Conservation (phyloP, 1,284 basidiomycete genomes). For the Phenoliferia sp. region DNA sequence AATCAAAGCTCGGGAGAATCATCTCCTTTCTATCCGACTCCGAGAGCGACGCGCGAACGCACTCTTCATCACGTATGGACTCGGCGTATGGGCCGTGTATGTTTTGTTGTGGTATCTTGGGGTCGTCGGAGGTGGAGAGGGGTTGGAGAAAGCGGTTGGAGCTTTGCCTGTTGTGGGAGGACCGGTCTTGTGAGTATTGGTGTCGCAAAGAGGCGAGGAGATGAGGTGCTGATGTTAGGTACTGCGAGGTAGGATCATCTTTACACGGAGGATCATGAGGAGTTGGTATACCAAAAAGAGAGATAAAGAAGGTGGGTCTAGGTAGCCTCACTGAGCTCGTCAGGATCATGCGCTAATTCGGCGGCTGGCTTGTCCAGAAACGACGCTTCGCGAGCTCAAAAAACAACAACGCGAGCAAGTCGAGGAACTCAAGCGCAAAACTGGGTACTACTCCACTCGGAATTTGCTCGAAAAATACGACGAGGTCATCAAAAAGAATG, state of each 20-base stretch:
- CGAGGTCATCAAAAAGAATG: constrained; percentile 45
- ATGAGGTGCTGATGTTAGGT: not conserved
- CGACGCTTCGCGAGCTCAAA: constrained; percentile 66
- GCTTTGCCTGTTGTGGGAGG: constrained; percentile 56
- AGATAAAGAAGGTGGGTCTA: constrained; percentile 69
- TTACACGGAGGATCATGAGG: constrained; percentile 74
- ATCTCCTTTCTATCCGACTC: constrained; percentile 79
- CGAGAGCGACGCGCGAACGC: constrained; percentile 77
- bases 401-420: constrained; percentile 79
- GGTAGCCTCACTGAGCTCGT: not conserved
- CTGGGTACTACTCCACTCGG: constrained; percentile 88
- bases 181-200: constrained; percentile 66
- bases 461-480: constrained; percentile 90
- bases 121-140: not conserved
- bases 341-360: not conserved
- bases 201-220: not conserved
- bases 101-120: constrained; percentile 71
- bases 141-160: constrained; percentile 36
- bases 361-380: constrained; percentile 51
- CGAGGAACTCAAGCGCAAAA: constrained; percentile 95
- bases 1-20: constrained; percentile 56
- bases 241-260: constrained; percentile 60
- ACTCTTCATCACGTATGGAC: constrained; percentile 73
- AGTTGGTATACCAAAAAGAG: constrained; percentile 82
- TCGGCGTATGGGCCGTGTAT: constrained; percentile 75